Base-by-base conservation (phyloP, 1,284 basidiomycete genomes). In the Microbotryum intermedium region DNA sequence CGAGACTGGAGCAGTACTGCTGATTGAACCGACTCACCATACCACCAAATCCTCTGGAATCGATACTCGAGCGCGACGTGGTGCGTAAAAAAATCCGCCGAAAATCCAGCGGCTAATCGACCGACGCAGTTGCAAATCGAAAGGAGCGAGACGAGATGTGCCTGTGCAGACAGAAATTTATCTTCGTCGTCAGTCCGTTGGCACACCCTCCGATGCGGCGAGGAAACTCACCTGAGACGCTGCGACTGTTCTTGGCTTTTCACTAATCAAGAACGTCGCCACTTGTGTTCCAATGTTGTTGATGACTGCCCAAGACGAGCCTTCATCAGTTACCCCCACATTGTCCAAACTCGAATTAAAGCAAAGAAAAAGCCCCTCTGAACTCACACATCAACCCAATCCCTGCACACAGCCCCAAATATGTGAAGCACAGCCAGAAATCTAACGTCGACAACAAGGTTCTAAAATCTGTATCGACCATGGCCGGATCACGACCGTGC, bases 251-350 rank as follows among this genome's bases (percentile, higher is more conserved):
- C 34, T 26, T 59, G 63, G 30, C 23, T 44, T 26, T 8, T 44
- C 51, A 20, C 30, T 50, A 3, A 29, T 28, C 0, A 60, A 46
- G 11, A 66, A 50, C 1, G 64, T 66, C 2, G 55, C 43, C 16
- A 50, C 53, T 25, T 63, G 45, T 4, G 58, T 56, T 3, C 64
- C 59, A 29, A 61, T 42, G 55, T 66, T 64, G 65, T 64, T 66
- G 62, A 63, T 61, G 23, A 51, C 45, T n/a, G 18, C 18, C 3
- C 21, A 10, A 21, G 18, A 55, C 21, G 29, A 30, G 16, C 21
- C 34, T 39, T 6, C 9, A 16, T 39, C 34, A 39, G 34, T 4
- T 16, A 39, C 5, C 34, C 13, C 20, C 39, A 23, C 23, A 8
- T 21, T 28, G 3, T 20, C 21, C 44, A 11, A 26, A 48, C 5